Percentiles rank a stretch among this genome's conserved stretches.
Evolutionary conservation across 2,329 filamentous ascomycete species (phyloP).

Genomic region (Zymoseptoria crescenta): DNA sequence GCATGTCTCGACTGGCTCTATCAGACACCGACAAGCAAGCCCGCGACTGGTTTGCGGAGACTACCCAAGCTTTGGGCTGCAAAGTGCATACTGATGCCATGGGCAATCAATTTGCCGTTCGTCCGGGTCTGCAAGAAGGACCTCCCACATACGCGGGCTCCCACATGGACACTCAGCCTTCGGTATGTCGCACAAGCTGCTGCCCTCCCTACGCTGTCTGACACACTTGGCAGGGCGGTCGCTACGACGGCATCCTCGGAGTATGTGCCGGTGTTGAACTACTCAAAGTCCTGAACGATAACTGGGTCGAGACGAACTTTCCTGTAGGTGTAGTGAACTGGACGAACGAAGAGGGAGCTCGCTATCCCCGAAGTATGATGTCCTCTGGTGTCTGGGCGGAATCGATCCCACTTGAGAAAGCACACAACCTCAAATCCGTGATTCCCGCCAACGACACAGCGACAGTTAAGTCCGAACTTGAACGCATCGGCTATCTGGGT

Average conservation of each 20-base stretch:
- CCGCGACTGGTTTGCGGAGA: conserved; percentile 67
- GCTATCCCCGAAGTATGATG: conserved; percentile 69
- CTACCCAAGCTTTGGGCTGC: conserved; percentile 57
- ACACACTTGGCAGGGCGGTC: conserved; percentile 43
- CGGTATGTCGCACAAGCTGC: conserved; percentile 32
- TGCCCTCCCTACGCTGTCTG: conserved; percentile 2
- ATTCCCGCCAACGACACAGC: conserved; percentile 45
- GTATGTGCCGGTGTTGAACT: conserved; percentile 67
- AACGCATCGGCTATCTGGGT: conserved; percentile 65
- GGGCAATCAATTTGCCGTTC: conserved; percentile 72
- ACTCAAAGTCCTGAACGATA: conserved; percentile 59
- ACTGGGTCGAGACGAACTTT: conserved; percentile 59
- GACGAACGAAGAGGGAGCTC: conserved; percentile 77
- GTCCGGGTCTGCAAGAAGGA: conserved; percentile 52
- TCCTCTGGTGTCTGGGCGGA: conserved; percentile 70
- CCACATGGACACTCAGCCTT: conserved; percentile 51
- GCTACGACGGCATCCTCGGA: conserved; percentile 72
- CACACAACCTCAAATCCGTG: conserved; percentile 56
- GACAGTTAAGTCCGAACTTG: conserved; percentile 60
- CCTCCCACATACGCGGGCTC: conserved; percentile 62
- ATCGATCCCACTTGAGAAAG: conserved; percentile 53
- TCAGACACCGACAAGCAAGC: conserved; percentile 63
- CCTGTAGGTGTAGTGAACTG: conserved; percentile 70
- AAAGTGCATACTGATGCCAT: conserved; percentile 62
- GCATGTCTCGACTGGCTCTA: conserved; percentile 68